Percentiles rank a stretch among this genome's conserved stretches.
Conservation (phyloP, 805 yeast species). For the Myxozyma kluyveri region DNA sequence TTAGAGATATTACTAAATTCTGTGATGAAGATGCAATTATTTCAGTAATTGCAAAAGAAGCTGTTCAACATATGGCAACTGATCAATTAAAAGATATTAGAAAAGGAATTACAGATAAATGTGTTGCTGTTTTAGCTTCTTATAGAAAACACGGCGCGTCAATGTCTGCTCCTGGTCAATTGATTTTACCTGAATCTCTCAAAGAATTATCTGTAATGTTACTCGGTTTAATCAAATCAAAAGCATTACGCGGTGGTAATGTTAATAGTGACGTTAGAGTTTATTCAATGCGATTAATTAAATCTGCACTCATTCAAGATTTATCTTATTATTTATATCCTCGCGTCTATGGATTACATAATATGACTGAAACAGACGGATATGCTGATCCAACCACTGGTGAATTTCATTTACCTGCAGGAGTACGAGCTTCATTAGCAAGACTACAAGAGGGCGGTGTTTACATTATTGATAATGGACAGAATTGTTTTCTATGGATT, state of each 20-base stretch:
- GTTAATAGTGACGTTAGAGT: constrained; percentile 64
- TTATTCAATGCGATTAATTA: constrained; percentile 51
- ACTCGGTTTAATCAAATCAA: constrained; percentile 66
- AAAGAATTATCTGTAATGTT: constrained; percentile 66
- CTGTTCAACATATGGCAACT: constrained; percentile 26
- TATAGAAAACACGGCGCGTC: constrained; percentile 50
- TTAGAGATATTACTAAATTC: constrained; percentile 71
- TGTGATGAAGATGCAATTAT: constrained; percentile 70
- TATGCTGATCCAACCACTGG: constrained; percentile 38
- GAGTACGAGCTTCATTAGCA: constrained; percentile 45
- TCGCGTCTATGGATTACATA: constrained; percentile 69
- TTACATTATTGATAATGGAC: constrained; percentile 72
- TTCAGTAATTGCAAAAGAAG: constrained; percentile 46
- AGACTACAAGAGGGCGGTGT: constrained; percentile 65
- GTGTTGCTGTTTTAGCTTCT: constrained; percentile 56
- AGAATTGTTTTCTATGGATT: constrained; percentile 56
- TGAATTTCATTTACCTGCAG: constrained; percentile 51
- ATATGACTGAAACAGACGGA: constrained; percentile 58
- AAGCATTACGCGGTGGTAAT: constrained; percentile 54
- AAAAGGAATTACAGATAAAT: constrained; percentile 51
- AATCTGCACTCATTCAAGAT: constrained; percentile 53
- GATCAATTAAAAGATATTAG: constrained; percentile 47
- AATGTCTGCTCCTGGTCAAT: constrained; percentile 51
- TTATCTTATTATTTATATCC: constrained; percentile 75
- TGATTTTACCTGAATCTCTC: constrained; percentile 79